Evolutionary conservation across 2,329 filamentous ascomycete species (phyloP).

Genomic region (Cladosporium sp.): DNA sequence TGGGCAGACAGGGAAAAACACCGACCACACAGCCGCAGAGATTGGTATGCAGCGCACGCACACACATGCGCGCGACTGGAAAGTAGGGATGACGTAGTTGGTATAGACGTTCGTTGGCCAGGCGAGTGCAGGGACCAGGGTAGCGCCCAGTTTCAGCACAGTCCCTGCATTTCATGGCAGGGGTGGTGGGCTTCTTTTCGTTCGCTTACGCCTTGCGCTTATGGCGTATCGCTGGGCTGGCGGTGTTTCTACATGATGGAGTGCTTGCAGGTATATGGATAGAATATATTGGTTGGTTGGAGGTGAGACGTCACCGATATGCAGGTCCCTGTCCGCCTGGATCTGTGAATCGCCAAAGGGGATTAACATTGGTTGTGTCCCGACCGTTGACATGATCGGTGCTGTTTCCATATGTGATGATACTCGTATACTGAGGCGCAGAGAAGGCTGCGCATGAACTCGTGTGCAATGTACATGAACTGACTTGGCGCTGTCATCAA

Average conservation of each 20-base stretch:
- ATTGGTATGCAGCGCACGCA: background rate
- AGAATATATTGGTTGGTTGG: background rate
- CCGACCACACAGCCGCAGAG: background rate
- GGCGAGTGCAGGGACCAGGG: constrained; percentile 7
- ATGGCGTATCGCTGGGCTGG: constrained; percentile 3
- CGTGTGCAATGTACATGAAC: background rate
- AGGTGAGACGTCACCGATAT: background rate
- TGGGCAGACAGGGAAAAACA: background rate
- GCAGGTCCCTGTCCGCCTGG: background rate
- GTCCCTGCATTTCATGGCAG: constrained; percentile 8
- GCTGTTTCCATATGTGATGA: background rate
- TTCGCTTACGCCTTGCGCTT: constrained; percentile 2
- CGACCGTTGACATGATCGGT: background rate
- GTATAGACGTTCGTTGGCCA: constrained; percentile 16
- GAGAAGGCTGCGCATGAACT: background rate
- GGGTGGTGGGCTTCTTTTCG: background rate
- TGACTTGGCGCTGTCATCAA: background rate
- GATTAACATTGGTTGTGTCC: background rate
- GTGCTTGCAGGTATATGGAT: background rate
- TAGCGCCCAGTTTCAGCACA: constrained; percentile 12
- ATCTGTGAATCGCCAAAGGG: background rate
- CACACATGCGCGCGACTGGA: background rate
- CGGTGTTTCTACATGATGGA: background rate
- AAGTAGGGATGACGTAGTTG: constrained; percentile 13
- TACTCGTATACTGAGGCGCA: background rate